Conservation (phyloP, 202 grass and related monocot species). For the Musa balbisiana region DNA sequence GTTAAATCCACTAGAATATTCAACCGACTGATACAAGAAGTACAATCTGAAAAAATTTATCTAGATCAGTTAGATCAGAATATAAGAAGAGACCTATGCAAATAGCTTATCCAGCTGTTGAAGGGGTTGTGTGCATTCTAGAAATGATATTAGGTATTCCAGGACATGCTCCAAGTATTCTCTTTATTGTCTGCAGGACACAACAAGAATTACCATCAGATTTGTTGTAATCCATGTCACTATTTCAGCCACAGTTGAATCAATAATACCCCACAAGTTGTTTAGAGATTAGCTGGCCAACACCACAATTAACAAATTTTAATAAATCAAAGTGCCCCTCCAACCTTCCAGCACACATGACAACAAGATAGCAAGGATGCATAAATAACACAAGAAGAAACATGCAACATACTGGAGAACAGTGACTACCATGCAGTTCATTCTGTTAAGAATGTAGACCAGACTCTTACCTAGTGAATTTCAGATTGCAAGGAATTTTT, state of each 20-base stretch:
- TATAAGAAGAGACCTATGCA: constrained; percentile 36
- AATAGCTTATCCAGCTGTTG: constrained; percentile 75
- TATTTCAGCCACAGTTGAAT: too few relatives aligned
- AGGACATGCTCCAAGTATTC: constrained; percentile 82
- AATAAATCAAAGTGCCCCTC: background rate
- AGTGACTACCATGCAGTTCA: background rate
- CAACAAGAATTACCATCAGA: too few relatives aligned
- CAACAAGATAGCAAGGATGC: background rate
- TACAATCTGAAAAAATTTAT: background rate
- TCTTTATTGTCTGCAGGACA: constrained; percentile 53
- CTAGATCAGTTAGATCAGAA: background rate
- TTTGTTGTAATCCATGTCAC: too few relatives aligned
- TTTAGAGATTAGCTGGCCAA: too few relatives aligned
- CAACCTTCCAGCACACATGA: background rate
- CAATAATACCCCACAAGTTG: too few relatives aligned
- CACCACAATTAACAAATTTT: background rate
- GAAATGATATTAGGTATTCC: constrained; percentile 74
- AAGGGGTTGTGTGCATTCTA: constrained; percentile 74
- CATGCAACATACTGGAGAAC: background rate
- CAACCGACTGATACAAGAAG: background rate
- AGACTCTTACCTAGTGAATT: constrained; percentile 51
- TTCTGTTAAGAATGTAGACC: too few relatives aligned
- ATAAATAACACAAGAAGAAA: background rate
- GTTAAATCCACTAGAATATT: background rate
- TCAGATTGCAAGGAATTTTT: constrained; percentile 52